Evolutionary conservation across 129 eudicot species (phyloP), one percentile per base, ranked within the genome.

Genomic region (Lactuca saligna): DNA sequence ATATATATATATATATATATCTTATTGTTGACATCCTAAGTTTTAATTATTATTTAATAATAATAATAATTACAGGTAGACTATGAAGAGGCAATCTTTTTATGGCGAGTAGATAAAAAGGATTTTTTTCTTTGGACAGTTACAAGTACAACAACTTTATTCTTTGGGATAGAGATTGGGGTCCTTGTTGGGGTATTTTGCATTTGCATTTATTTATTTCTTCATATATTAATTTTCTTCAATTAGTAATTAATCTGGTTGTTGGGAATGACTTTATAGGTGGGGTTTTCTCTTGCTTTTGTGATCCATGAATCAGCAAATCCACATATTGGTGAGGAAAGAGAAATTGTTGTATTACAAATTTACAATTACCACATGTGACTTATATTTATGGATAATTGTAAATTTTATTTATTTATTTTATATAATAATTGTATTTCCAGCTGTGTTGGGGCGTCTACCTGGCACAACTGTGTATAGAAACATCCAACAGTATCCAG

Each of bases 261-360:
- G 54, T 60, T 54, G 54, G 32, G 29, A 32, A 34, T 65, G 20
- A 20, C 0, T 20, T 10, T 68, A 9, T 55, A 94, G 99, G 99
- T 94, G 46, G 97, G 99, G 15, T 80, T 82, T 79, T 94, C 99
- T 14, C 97, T 94, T 72, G 99, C 99, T 84, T 94, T 94, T 76
- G 97, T 94, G 71, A 94, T 94, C 70, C 96, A 90, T 79, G 99
- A 94, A 81, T 94, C 99, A 11, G 99, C 99, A 70, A 94, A 94
- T 79, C 99, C 99, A 60, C 99, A 90, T 77, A 74, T 94, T 63
- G 99, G 99, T 94, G 68, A 87, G 97, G 29, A 73, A 54, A 54
- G 44, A 25, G 1, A 25, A 0, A 25, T 25, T 25, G 1, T 25
- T 25, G 29, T 25, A 25, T 25, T 25, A 25, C 29, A 25, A 0